Base-by-base conservation (phyloP, 768 basidiomycete species). In the Russula sp. region DNA sequence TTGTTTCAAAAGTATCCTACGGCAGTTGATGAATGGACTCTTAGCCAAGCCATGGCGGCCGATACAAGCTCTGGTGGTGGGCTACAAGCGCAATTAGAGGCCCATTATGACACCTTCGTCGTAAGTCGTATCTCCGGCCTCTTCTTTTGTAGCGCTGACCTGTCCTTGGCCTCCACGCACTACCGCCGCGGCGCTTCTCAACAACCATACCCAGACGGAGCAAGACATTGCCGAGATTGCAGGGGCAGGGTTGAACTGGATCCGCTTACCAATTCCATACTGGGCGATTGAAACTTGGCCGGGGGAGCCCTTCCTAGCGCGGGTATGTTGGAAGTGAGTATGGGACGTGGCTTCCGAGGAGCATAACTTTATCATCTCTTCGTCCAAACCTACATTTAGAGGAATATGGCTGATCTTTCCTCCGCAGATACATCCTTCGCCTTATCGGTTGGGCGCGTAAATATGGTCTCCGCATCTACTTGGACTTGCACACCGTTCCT, bases 141-240 rank as follows among this genome's bases (percentile, higher is more conserved):
- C 61, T 34, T 49, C 27, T 40, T 37, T 42, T 53, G 31, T 55
- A 44, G 61, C 50, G 61, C 55, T 65, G 45, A 61, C 47, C 42
- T 50, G 47, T 44, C 59, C 39, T 54, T 37, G 20, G 22, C 11
- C 56, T 27, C 42, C 34, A 49, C 63, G 54, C 63, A 49, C 58
- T 55, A 59, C 40, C 44, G 42, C 39, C 48, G 39, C 51, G 44
- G 62, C 51, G 62, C 55, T 59, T 64, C 34, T 45, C 58, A 40
- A 37, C 45, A 48, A 42, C 44, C 61, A 32, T 63, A 35, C 37
- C 10, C 72, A 94, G 90, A 94, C 89, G 59, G 91, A 94, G 72
- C 77, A 89, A 75, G 94, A 96, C 75, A 85, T 95, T 64, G 93
- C 93, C 42, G 77, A 86, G 71, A 95, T 97, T 63, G 91, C 94